Conservation (phyloP, 495 filamentous ascomycete species). For the Xylaria telfairii region DNA sequence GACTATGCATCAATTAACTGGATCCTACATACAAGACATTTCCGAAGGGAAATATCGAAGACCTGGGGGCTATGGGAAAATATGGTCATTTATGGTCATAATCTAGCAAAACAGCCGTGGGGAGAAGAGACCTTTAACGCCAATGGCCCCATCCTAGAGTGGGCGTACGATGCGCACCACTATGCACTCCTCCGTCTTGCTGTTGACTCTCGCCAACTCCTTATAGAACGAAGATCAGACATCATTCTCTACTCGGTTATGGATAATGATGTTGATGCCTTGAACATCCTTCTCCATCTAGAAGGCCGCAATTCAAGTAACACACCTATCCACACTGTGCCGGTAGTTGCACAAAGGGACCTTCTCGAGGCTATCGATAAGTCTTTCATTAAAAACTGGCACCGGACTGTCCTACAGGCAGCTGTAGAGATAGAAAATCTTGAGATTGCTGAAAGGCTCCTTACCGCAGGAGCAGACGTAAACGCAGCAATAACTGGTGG, state of each 20-base stretch:
- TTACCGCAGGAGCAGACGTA: too few species aligned
- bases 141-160: background rate
- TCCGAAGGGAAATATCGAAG: background rate
- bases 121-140: background rate
- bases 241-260: background rate
- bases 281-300: background rate
- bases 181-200: background rate
- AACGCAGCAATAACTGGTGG: too few species aligned
- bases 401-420: too few species aligned
- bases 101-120: background rate
- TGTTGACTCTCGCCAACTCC: background rate
- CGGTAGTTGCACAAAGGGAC: background rate
- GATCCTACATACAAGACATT: slow-evolving; percentile 15
- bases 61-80: slow-evolving; percentile 10
- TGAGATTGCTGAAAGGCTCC: too few species aligned
- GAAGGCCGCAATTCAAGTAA: background rate
- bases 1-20: slow-evolving; percentile 21
- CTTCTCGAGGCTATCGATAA: too few species aligned
- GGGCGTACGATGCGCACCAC: background rate
- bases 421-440: too few species aligned
- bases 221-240: background rate
- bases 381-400: too few species aligned
- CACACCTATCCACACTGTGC: too few species aligned
- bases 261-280: background rate
- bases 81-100: background rate